A percentile compares a stretch with the other conserved stretches of the same genome.
phyloP scores from a whole-genome alignment of 768 basidiomycete genomes.

The Boletales sp. region DNA sequence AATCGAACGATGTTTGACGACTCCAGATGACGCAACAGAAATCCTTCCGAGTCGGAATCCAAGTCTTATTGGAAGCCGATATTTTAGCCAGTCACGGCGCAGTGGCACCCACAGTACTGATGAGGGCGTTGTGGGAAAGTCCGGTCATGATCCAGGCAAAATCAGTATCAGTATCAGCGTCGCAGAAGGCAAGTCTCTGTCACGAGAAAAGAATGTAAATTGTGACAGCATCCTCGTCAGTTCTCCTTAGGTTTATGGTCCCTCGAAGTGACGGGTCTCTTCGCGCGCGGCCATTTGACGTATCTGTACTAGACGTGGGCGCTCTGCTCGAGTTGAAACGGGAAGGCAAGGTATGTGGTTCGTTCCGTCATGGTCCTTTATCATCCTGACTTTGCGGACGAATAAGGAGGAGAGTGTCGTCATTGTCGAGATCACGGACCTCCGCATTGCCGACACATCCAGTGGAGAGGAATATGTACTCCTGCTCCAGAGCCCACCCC shows the following conservation, averaged over 20 bases:
- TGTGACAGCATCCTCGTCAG: constrained; percentile 18
- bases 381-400: constrained; percentile 2
- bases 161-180: constrained; percentile 48
- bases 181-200: constrained; percentile 36
- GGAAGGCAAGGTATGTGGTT: constrained; percentile 58
- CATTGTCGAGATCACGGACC: constrained; percentile 59
- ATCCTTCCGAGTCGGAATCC: constrained; percentile 47
- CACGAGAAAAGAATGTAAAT: neutral
- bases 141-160: constrained; percentile 32
- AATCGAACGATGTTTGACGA: constrained; percentile 42
- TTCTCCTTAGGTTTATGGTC: constrained; percentile 44
- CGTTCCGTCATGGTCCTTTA: neutral
- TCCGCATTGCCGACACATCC: constrained; percentile 50
- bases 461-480: constrained; percentile 34
- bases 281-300: constrained; percentile 46
- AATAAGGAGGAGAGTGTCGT: constrained; percentile 67
- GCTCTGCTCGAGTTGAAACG: constrained; percentile 63
- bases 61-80: constrained; percentile 77
- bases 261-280: constrained; percentile 39
- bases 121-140: constrained; percentile 34
- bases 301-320: constrained; percentile 60
- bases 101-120: constrained; percentile 40
- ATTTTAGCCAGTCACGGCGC: constrained; percentile 48
- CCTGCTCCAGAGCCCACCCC: constrained; percentile 53
- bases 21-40: constrained; percentile 24